Percentiles rank a stretch among this genome's conserved stretches.
Evolutionary conservation across 2,329 filamentous ascomycete genomes (phyloP).

Genomic region (Trichoderma gracile): DNA sequence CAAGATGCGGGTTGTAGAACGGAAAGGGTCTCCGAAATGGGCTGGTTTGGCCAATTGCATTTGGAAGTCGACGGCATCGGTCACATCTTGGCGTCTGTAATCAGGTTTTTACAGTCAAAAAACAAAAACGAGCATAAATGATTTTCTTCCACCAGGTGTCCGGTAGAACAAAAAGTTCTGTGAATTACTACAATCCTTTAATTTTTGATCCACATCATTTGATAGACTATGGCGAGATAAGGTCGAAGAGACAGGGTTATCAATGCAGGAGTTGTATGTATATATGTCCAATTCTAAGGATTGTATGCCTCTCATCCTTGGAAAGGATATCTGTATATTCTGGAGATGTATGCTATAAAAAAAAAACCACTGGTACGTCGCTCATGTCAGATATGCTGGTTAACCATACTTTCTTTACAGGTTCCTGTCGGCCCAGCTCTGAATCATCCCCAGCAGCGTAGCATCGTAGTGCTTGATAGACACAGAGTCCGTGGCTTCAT

Average conservation of each 20-base stretch:
- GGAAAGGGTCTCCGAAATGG: slow-evolving; percentile 50
- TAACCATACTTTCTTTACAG: slow-evolving; percentile 37
- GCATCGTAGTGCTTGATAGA: slow-evolving; percentile 84
- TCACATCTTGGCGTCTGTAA: slow-evolving; percentile 68
- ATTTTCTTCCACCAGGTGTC: slow-evolving; percentile 34
- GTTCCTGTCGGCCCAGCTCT: slow-evolving; percentile 72
- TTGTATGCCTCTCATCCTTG: not conserved
- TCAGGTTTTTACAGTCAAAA: slow-evolving; percentile 63
- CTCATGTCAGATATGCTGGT: not conserved
- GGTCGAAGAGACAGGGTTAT: not conserved
- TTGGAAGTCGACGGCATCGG: slow-evolving; percentile 65
- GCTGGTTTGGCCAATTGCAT: slow-evolving; percentile 65
- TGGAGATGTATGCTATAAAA: not conserved
- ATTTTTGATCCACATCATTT: not conserved
- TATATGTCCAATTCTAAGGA: no score
- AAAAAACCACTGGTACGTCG: not conserved
- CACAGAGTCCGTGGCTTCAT: slow-evolving; percentile 68
- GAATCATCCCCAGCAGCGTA: slow-evolving; percentile 75
- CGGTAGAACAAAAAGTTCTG: slow-evolving; percentile 35
- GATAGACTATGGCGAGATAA: not conserved
- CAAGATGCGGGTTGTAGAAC: slow-evolving; percentile 46
- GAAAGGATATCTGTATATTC: slow-evolving; percentile 11
- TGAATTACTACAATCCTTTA: slow-evolving; percentile 29
- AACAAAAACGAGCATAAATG: slow-evolving; percentile 48
- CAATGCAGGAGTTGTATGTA: no score